These are phyloP conservation scores for Olyra latifolia DNA, from an alignment of 176 grass and related monocot species.

Conservation along the genomic window DNA sequence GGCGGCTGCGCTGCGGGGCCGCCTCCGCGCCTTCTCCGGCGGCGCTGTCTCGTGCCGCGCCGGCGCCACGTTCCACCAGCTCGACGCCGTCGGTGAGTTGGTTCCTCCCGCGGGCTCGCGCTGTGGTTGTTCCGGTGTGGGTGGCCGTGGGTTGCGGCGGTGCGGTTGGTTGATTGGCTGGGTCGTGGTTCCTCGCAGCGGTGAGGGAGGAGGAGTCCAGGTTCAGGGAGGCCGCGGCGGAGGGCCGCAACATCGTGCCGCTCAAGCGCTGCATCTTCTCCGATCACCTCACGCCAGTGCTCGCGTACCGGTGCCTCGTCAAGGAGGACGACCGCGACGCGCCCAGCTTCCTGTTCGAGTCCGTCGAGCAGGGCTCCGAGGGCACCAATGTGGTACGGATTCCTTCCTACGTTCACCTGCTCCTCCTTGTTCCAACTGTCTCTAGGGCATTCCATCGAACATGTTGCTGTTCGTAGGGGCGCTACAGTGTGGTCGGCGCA, in stretches of 20 bases:
- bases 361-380: slow-evolving; percentile 79
- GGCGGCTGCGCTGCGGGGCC: background rate
- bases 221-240: slow-evolving; percentile 52
- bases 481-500: slow-evolving; percentile 84
- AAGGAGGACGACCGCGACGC: slow-evolving; percentile 86
- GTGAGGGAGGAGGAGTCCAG: slow-evolving; percentile 55
- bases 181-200: slow-evolving; percentile 16
- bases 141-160: background rate
- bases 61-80: slow-evolving; percentile 38
- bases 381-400: slow-evolving; percentile 77
- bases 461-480: slow-evolving; percentile 46
- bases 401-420: background rate
- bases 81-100: slow-evolving; percentile 48
- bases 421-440: background rate
- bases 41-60: slow-evolving; percentile 8
- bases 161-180: background rate
- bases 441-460: background rate
- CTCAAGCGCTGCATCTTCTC: slow-evolving; percentile 76
- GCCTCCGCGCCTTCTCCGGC: background rate
- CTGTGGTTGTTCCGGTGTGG: too few relatives aligned
- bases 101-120: background rate
- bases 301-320: slow-evolving; percentile 91
- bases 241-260: slow-evolving; percentile 63
- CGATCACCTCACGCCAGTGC: slow-evolving; percentile 81
- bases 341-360: slow-evolving; percentile 94